These are phyloP conservation scores for Tagetes patula DNA, from an alignment of 129 eudicot genomes.

Conservation along the genomic window DNA sequence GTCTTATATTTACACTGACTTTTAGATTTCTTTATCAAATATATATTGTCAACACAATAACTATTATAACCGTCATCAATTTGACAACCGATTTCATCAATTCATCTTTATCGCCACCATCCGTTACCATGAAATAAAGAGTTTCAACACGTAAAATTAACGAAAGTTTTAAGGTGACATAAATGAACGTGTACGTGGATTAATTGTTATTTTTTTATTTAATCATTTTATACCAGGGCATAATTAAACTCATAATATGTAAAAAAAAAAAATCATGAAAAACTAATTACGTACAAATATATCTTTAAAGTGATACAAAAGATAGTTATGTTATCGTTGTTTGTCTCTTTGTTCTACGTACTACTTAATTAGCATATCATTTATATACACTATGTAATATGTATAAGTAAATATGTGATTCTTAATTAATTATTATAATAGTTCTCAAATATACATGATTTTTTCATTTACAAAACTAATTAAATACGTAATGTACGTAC, in stretches of 20 bases:
- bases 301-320: too few species aligned
- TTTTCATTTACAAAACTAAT: neutral
- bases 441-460: neutral
- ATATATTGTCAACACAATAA: neutral
- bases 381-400: too few species aligned
- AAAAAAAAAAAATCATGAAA: too few species aligned
- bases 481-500: neutral
- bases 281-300: too few species aligned
- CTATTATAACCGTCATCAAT: conserved; percentile 20
- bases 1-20: neutral
- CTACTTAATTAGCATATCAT: too few species aligned
- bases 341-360: too few species aligned
- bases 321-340: too few species aligned
- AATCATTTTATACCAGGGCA: too few species aligned
- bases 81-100: conserved; percentile 34
- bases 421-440: too few species aligned
- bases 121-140: conserved; percentile 9
- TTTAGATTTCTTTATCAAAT: neutral
- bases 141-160: conserved; percentile 5
- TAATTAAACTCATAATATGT: too few species aligned
- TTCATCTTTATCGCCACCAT: conserved; percentile 32
- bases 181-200: neutral
- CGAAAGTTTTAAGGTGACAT: neutral
- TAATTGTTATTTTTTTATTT: too few species aligned
- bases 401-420: too few species aligned